Evolutionary conservation across 2,329 filamentous ascomycete species (phyloP).

Genomic region (Paecilomyces variotii): DNA sequence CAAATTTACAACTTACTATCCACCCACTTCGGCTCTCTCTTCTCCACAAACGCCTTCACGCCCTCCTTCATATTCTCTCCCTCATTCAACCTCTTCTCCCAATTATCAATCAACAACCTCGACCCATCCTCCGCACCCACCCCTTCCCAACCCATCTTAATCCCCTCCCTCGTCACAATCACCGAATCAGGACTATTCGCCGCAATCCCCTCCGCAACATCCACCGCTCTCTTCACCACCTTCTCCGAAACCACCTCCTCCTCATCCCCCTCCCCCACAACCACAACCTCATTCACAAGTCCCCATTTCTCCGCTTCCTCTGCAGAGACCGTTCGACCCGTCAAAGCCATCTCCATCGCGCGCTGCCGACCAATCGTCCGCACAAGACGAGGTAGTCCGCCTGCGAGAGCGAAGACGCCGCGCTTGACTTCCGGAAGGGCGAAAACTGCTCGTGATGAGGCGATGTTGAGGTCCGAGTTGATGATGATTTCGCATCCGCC

Average conservation of each 20-base stretch:
- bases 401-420: slow-evolving; percentile 63
- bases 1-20: slow-evolving; percentile 28
- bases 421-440: slow-evolving; percentile 63
- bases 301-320: slow-evolving; percentile 58
- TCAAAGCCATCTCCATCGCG: slow-evolving; percentile 63
- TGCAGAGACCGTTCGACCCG: slow-evolving; percentile 53
- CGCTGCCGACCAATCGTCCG: slow-evolving; percentile 59
- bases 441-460: slow-evolving; percentile 51
- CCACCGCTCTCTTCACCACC: slow-evolving; percentile 43
- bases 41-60: slow-evolving; percentile 67
- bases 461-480: slow-evolving; percentile 63
- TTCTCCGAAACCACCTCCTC: not conserved
- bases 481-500: slow-evolving; percentile 71
- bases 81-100: slow-evolving; percentile 52
- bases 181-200: slow-evolving; percentile 67
- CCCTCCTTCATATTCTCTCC: slow-evolving; percentile 71
- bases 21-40: slow-evolving; percentile 58
- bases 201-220: slow-evolving; percentile 54
- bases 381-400: slow-evolving; percentile 60
- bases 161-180: slow-evolving; percentile 62
- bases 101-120: slow-evolving; percentile 47
- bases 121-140: slow-evolving; percentile 58
- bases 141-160: slow-evolving; percentile 66
- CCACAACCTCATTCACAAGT: slow-evolving; percentile 60
- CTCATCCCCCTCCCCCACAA: not conserved